These are phyloP conservation scores for Metschnikowia colocasiae DNA, from an alignment of 805 yeast genomes.

Conservation along the genomic window DNA sequence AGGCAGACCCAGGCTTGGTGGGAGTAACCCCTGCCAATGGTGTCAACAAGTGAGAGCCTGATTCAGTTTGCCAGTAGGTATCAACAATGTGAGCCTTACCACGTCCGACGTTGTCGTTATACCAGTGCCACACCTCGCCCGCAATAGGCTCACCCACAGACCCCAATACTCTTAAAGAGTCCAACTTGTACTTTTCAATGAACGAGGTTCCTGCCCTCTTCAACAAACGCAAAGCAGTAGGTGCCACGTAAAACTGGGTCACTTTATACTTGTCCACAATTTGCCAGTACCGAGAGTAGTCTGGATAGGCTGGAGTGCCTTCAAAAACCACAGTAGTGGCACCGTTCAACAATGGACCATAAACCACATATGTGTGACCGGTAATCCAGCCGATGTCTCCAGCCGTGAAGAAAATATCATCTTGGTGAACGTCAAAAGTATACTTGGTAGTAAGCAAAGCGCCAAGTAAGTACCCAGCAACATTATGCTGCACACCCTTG, in stretches of 20 bases:
- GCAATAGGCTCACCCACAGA: conserved; percentile 99
- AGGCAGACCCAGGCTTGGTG: conserved; percentile 96
- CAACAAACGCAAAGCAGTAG: conserved; percentile 92
- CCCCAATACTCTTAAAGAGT: conserved; percentile 87
- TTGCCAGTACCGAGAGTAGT: conserved; percentile 94
- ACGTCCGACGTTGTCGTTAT: conserved; percentile 87
- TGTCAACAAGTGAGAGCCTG: conserved; percentile 92
- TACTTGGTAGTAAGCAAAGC: conserved; percentile 89
- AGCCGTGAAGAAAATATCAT: conserved; percentile 89
- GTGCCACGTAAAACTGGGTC: conserved; percentile 96
- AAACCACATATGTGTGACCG: conserved; percentile 93
- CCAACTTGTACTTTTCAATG: conserved; percentile 75
- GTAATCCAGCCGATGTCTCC: conserved; percentile 99
- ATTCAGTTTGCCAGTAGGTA: conserved; percentile 99
- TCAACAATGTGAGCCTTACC: conserved; percentile 86
- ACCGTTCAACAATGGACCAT: conserved; percentile 86
- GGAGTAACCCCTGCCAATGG: conserved; percentile 94
- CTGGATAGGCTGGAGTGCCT: conserved; percentile 97
- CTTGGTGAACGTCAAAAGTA: conserved; percentile 87
- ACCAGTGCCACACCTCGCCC: conserved; percentile 98
- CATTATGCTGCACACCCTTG: conserved; percentile 93
- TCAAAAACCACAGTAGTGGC: conserved; percentile 92
- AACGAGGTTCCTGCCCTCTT: conserved; percentile 83
- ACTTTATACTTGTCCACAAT: conserved; percentile 88
- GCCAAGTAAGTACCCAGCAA: conserved; percentile 92